phyloP scores from a whole-genome alignment of 192 early-diverging fungal genomes.

The Coemansia asiatica region DNA sequence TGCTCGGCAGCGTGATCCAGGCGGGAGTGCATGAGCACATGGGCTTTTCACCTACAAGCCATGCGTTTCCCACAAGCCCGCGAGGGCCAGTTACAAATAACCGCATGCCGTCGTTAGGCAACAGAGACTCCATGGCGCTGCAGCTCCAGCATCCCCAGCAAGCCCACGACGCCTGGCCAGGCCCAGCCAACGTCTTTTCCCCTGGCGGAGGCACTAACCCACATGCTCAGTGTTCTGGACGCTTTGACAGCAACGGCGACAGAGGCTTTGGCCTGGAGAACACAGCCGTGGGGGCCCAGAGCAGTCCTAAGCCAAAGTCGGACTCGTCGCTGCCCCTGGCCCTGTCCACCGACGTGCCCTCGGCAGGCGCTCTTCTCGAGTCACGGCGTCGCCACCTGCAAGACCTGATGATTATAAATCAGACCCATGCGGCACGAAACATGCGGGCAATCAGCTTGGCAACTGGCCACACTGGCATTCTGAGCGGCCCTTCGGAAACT shows the following conservation, averaged over 20 bases:
- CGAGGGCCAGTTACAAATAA: neutral
- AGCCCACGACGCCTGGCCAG: neutral
- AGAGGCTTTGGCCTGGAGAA: neutral
- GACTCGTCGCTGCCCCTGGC: neutral
- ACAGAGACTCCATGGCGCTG: slow-evolving; percentile 4
- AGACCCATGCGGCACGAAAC: slow-evolving; percentile 39
- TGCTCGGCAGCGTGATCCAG: slow-evolving; percentile 26
- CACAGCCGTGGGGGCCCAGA: neutral
- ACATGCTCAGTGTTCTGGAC: too few relatives aligned
- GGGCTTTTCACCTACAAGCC: slow-evolving; percentile 13
- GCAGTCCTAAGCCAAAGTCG: neutral
- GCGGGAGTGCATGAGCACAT: slow-evolving; percentile 17
- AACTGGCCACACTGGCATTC: neutral
- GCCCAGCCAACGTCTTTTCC: neutral
- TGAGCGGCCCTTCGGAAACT: neutral
- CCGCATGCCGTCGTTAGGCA: neutral
- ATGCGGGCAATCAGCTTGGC: slow-evolving; percentile 12
- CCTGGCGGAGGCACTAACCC: neutral
- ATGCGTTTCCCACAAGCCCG: slow-evolving; percentile 6
- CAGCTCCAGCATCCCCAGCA: slow-evolving; percentile 7
- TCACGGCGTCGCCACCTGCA: slow-evolving; percentile 47
- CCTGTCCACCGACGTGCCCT: slow-evolving; percentile 13
- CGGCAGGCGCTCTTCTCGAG: slow-evolving; percentile 33
- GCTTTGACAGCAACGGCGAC: neutral
- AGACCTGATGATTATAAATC: slow-evolving; percentile 48